phyloP scores from a whole-genome alignment of 176 grass and related monocot genomes.

The Oryza coarctata region DNA sequence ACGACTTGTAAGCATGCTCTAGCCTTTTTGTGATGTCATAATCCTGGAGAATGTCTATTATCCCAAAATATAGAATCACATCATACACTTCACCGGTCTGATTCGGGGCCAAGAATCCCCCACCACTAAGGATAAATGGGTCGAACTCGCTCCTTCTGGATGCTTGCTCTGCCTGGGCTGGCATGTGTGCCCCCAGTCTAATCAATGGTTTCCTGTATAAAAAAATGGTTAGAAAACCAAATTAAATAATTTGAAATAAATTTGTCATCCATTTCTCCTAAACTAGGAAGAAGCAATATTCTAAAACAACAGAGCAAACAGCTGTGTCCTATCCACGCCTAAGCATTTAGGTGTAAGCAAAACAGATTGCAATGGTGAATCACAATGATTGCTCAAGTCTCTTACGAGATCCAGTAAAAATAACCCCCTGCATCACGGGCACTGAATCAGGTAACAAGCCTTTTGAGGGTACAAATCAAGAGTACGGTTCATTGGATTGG shows the following conservation, averaged over 20 bases:
- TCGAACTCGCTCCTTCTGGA: constrained; percentile 60
- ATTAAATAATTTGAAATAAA: constrained; percentile 29
- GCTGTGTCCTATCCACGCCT: constrained; percentile 44
- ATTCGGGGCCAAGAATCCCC: constrained; percentile 54
- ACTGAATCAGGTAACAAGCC: not conserved
- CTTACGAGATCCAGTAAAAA: not conserved
- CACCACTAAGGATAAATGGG: constrained; percentile 49
- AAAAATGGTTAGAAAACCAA: constrained; percentile 30
- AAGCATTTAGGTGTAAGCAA: constrained; percentile 43
- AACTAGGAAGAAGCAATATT: constrained; percentile 40
- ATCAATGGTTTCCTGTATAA: constrained; percentile 77
- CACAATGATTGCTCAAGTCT: constrained; percentile 37
- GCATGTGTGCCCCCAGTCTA: constrained; percentile 77
- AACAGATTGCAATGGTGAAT: constrained; percentile 39
- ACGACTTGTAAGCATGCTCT: constrained; percentile 85
- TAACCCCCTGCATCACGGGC: not conserved
- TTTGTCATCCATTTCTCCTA: not conserved
- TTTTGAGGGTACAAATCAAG: not conserved
- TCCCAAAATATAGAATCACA: constrained; percentile 89
- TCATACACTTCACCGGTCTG: constrained; percentile 58
- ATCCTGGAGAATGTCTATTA: constrained; percentile 91
- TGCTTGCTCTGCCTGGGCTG: constrained; percentile 77
- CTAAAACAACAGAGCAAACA: constrained; percentile 48
- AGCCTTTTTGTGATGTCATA: constrained; percentile 70
- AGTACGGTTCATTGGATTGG: not conserved